Evolutionary conservation across 305 asterid genomes (phyloP), one percentile per base, ranked within the genome.

Genomic region (Solanum hybrid): DNA sequence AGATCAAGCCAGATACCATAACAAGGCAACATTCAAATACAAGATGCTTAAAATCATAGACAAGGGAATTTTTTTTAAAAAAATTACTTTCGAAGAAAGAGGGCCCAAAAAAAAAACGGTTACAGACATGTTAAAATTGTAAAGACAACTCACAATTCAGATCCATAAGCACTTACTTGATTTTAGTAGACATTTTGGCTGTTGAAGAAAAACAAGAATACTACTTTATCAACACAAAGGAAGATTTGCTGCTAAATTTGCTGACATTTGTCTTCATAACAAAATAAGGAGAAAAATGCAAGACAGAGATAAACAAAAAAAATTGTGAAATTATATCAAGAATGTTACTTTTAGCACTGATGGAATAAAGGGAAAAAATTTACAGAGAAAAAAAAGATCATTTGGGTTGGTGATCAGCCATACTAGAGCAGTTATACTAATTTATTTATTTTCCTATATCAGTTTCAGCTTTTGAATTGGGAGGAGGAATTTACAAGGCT

Each of bases 181-280:
- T 88, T 91, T 94, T 93, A 92, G 94, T 86, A 91, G 95, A 91
- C 96, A 95, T 95, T 91, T 82, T 87, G 91, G 5, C 17, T 5
- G 39, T 27, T 31, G 75, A 84, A 17, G 75, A 84, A 0, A 83
- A 83, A 83, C 88, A 83, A 83, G 87, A 83, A 83, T 45, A 24
- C 29, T 83, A 83, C 75, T 83, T 45, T 45, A 39, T 82, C 87
- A 83, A 83, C 73, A 83, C 14, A 84, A 29, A 7, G 27, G 32
- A 80, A 80, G 61, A 11, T 17, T 80, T 37, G 65, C 61, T 80
- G 22, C 33, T 79, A 79, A 78, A 34, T 79, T 77, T 79, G 57
- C 57, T 34, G 6, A 10, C 57, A 79, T 34, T 70, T 79, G 22
- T 78, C 29, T 78, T 34, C 15, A 3, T 78, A 10, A 10, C 84